These are phyloP conservation scores for Pyrenochaeta sp. DNA, from an alignment of 2,329 filamentous ascomycete genomes.

Conservation along the genomic window DNA sequence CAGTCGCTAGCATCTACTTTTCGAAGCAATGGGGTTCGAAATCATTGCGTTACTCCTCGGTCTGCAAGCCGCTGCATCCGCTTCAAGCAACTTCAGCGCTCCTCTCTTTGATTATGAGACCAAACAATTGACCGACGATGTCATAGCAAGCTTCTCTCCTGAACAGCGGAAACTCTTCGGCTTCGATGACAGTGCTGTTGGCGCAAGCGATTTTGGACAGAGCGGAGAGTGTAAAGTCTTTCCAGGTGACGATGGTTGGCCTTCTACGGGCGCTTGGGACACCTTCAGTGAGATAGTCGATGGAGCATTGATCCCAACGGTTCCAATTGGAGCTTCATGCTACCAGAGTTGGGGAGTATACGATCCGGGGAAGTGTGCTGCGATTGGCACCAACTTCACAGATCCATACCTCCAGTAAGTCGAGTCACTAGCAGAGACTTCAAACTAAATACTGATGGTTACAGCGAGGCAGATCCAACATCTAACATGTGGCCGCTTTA, in stretches of 20 bases:
- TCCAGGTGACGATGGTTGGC: conserved; percentile 35
- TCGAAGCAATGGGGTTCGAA: neutral
- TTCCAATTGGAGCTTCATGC: conserved; percentile 32
- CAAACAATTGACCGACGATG: conserved; percentile 13
- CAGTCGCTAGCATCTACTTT: neutral
- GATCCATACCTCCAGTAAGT: conserved; percentile 13
- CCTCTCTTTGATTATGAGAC: conserved; percentile 17
- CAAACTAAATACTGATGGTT: neutral
- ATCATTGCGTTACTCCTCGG: neutral
- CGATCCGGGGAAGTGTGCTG: conserved; percentile 12
- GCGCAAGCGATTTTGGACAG: neutral
- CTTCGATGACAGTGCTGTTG: conserved; percentile 15
- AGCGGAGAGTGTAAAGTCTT: conserved; percentile 27
- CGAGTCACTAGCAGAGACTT: neutral
- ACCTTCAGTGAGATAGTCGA: conserved; percentile 26
- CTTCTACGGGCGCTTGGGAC: conserved; percentile 23
- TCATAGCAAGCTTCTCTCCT: conserved; percentile 3
- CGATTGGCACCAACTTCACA: conserved; percentile 8
- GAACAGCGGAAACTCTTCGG: conserved; percentile 13
- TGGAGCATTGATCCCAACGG: conserved; percentile 28
- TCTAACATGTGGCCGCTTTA: conserved; percentile 20
- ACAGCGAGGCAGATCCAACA: conserved; percentile 17
- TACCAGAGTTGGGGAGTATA: conserved; percentile 12
- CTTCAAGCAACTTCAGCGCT: neutral
- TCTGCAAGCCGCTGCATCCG: neutral